A percentile compares a stretch with the other conserved stretches of the same genome.
Conservation (phyloP, 495 filamentous ascomycete genomes). For the Penicillium arizonense region DNA sequence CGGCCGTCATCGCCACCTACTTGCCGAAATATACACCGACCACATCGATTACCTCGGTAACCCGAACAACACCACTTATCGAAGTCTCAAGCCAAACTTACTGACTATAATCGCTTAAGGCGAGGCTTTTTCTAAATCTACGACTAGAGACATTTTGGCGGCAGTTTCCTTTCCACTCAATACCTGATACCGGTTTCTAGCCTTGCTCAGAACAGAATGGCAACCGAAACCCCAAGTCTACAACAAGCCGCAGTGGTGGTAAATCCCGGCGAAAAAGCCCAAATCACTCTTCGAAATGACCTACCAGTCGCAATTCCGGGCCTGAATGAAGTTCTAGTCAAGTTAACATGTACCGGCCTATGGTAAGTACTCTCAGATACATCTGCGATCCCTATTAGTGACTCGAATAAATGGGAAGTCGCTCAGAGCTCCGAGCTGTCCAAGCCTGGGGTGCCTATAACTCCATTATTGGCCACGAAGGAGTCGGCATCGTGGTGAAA, state of each 20-base stretch:
- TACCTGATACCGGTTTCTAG: neutral
- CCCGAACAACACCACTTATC: neutral
- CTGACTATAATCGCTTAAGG: neutral
- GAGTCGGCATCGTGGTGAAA: slow-evolving; percentile 30
- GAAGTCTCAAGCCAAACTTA: neutral
- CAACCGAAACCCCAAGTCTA: slow-evolving; percentile 3
- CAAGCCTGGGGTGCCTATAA: slow-evolving; percentile 22
- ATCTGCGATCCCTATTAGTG: neutral
- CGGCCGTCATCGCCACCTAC: neutral
- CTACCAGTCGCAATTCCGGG: slow-evolving; percentile 14
- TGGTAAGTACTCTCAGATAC: slow-evolving; percentile 11
- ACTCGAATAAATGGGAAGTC: slow-evolving; percentile 7
- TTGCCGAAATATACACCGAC: slow-evolving; percentile 3
- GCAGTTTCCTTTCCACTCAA: too few species aligned
- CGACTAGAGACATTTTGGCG: too few species aligned
- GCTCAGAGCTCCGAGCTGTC: slow-evolving; percentile 26
- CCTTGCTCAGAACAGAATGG: neutral
- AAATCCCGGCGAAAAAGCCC: slow-evolving; percentile 14
- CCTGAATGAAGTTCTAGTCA: slow-evolving; percentile 19
- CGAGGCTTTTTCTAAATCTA: neutral
- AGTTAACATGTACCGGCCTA: slow-evolving; percentile 21
- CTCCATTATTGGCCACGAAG: slow-evolving; percentile 38
- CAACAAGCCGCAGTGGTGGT: slow-evolving; percentile 21
- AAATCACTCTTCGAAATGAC: slow-evolving; percentile 9
- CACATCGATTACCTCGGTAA: slow-evolving; percentile 4